Evolutionary conservation across 495 filamentous ascomycete genomes (phyloP), one percentile per base, ranked within the genome.

Genomic region (Annulohypoxylon moriforme): DNA sequence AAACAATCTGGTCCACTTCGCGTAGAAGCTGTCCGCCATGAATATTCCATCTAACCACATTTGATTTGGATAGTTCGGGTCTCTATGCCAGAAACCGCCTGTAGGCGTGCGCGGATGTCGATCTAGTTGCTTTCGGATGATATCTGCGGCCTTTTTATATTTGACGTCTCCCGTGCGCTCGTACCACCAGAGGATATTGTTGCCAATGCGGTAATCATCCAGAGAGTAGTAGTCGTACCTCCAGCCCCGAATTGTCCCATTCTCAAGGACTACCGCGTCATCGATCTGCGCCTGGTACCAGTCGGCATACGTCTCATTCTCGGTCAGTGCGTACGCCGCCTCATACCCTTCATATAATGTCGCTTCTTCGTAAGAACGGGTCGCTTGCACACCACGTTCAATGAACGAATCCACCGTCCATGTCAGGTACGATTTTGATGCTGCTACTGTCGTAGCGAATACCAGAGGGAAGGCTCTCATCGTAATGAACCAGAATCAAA

Each of bases 21-120:
- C 79, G 25, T 81, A 83, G 69, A 88, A 89, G 3, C 85, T 83
- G 2, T 80, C 72, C 3, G 84, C 80, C 75, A 86, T 86, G 78
- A 82, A 88, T 40, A 87, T 81, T 1, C 86, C 86, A 58, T 88
- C 87, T 0, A 88, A 79, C 80, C 86, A 89, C 83, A 86, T 87
- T 74, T 87, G 86, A 40, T 89, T 78, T 0, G 83, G 83, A 49
- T 88, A 88, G 0, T 75, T 80, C 9, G 77, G 79, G 29, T 73
- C 34, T 0, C 81, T 82, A 47, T 87, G 86, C 87, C 86, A 88
- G 61, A 85, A 84, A 1, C 86, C 86, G n/a, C 84, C 82, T 10
- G 81, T 76, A 4, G 75, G 34, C 46, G 86, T 89, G 13, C 81
- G 76, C 2, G 81, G 81, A 36, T 88, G 83, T 0, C 82, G 73